Conservation (phyloP, 352 stramenopile species). For the Globisporangium takayamanum region DNA sequence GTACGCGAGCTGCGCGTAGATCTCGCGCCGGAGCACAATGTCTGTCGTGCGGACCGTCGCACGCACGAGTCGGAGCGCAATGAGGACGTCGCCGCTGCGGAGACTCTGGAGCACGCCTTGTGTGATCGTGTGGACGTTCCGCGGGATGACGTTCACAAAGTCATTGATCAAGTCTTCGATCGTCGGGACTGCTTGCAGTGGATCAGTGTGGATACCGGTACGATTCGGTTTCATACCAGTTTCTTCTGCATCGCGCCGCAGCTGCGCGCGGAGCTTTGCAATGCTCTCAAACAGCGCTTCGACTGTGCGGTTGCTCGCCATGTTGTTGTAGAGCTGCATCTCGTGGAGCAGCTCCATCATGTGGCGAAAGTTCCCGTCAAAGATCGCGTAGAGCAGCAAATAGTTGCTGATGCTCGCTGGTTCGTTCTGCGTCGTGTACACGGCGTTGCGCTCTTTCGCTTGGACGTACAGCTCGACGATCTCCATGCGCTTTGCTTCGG, state of each 20-base stretch:
- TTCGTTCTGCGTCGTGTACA: conserved; percentile 47
- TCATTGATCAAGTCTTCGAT: conserved; percentile 45
- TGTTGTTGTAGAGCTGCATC: conserved; percentile 64
- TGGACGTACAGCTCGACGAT: conserved; percentile 52
- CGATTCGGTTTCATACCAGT: neutral
- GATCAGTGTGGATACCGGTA: neutral
- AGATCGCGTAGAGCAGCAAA: conserved; percentile 49
- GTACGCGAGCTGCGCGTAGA: conserved; percentile 64
- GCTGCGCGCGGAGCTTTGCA: conserved; percentile 33
- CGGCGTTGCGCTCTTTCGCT: conserved; percentile 39
- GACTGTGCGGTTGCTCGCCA: conserved; percentile 31
- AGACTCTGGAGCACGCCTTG: conserved; percentile 44
- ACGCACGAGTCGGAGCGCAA: conserved; percentile 42
- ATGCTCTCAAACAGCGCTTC: conserved; percentile 50
- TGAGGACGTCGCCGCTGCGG: conserved; percentile 33
- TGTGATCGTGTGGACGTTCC: conserved; percentile 39
- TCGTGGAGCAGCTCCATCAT: conserved; percentile 72
- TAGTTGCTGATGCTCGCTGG: conserved; percentile 56
- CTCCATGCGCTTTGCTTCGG: conserved; percentile 36
- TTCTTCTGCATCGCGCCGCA: conserved; percentile 4
- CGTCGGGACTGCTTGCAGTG: conserved; percentile 38
- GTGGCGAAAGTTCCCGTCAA: conserved; percentile 67
- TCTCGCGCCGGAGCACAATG: conserved; percentile 39
- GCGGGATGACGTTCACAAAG: conserved; percentile 51
- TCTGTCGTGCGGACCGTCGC: conserved; percentile 31